Evolutionary conservation across 73 alveolate genomes (phyloP).

Genomic region (Diophrys sp.): DNA sequence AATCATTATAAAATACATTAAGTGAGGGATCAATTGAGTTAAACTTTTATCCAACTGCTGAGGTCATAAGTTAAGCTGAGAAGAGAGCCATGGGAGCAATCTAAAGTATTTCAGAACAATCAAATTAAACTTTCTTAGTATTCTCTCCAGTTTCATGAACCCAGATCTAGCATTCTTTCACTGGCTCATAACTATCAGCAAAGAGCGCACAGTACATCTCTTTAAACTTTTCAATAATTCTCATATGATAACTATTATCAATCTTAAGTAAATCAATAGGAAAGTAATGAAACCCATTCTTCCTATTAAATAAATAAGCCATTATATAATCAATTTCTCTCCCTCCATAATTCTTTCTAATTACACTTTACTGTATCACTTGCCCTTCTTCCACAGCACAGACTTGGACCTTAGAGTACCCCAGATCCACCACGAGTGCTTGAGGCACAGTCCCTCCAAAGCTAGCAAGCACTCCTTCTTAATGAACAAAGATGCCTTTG

Average conservation of each 20-base stretch:
- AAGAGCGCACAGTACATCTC: slow-evolving; percentile 64
- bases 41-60: no score
- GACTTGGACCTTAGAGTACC: slow-evolving; percentile 85
- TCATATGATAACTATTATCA: slow-evolving; percentile 65
- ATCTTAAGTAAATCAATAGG: slow-evolving; percentile 70
- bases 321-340: slow-evolving; percentile 76
- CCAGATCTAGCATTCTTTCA: slow-evolving; percentile 37
- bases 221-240: slow-evolving; percentile 69
- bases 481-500: slow-evolving; percentile 89
- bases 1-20: not conserved
- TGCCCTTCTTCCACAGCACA: slow-evolving; percentile 98
- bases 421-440: slow-evolving; percentile 97
- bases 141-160: slow-evolving; percentile 24
- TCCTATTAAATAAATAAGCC: slow-evolving; percentile 43
- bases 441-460: slow-evolving; percentile 92
- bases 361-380: slow-evolving; percentile 76
- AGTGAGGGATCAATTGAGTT: no score
- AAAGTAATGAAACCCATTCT: slow-evolving; percentile 64
- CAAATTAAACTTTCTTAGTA: slow-evolving; percentile 10
- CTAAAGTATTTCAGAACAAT: slow-evolving; percentile 49
- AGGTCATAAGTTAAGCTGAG: slow-evolving; percentile 18
- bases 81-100: slow-evolving; percentile 35
- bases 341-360: slow-evolving; percentile 96
- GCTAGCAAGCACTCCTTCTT: slow-evolving; percentile 95
- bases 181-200: slow-evolving; percentile 34